A percentile compares a stretch with the other conserved stretches of the same genome.
phyloP scores from a whole-genome alignment of 1,139 yeast species.

The Suhomyces yuchorum region DNA sequence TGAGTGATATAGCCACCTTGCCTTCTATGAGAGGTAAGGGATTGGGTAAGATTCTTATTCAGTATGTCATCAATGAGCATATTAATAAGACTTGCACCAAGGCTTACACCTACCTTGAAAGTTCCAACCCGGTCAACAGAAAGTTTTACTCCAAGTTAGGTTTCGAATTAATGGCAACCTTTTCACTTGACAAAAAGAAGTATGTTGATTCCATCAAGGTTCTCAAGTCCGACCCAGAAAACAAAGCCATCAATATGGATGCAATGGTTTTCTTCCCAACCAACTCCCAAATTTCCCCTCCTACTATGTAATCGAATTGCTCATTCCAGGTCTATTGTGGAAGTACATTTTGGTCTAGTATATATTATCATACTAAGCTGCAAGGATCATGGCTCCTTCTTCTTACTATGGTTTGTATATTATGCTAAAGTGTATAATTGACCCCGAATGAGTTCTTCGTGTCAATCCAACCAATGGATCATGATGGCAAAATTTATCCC shows the following conservation, averaged over 20 bases:
- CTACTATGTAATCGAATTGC: slow-evolving; percentile 9
- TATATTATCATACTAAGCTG: slow-evolving; percentile 22
- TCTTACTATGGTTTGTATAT: slow-evolving; percentile 24
- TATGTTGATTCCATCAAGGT: slow-evolving; percentile 23
- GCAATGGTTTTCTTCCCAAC: slow-evolving; percentile 34
- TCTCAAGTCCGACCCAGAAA: slow-evolving; percentile 23
- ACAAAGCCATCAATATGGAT: slow-evolving; percentile 38
- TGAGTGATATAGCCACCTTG: slow-evolving; percentile 42
- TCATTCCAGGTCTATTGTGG: slow-evolving; percentile 13
- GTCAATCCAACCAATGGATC: slow-evolving; percentile 3
- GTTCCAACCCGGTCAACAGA: slow-evolving; percentile 54
- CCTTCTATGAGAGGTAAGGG: slow-evolving; percentile 46
- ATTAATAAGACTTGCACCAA: slow-evolving; percentile 15
- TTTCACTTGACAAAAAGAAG: slow-evolving; percentile 36
- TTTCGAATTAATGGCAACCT: slow-evolving; percentile 47
- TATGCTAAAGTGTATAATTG: slow-evolving; percentile 22
- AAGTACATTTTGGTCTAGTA: slow-evolving; percentile 24
- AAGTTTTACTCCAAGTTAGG: slow-evolving; percentile 52
- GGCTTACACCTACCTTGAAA: slow-evolving; percentile 42
- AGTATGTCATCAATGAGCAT: slow-evolving; percentile 25
- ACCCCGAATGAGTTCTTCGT: slow-evolving; percentile 13
- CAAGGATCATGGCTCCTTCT: slow-evolving; percentile 20
- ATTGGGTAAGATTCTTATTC: slow-evolving; percentile 37
- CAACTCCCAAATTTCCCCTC: slow-evolving; percentile 9
- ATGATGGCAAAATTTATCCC: background rate